These are phyloP conservation scores for Aspergillus piperis DNA, from an alignment of 2,329 filamentous ascomycete species.

Conservation along the genomic window DNA sequence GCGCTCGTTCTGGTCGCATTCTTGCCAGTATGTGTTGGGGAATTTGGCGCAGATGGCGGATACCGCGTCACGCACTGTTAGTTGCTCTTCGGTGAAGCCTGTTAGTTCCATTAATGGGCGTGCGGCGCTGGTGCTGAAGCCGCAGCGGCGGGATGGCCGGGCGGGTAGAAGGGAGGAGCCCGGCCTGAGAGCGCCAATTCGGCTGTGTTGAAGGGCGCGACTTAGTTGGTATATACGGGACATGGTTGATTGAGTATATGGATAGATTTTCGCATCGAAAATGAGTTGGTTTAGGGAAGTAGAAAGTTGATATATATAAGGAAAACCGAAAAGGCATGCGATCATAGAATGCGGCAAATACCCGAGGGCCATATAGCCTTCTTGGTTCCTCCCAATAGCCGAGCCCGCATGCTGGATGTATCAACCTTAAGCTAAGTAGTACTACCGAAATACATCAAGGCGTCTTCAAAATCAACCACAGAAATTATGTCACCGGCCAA, in stretches of 20 bases:
- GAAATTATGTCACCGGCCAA: neutral
- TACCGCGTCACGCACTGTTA: constrained; percentile 71
- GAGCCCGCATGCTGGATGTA: neutral
- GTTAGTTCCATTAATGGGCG: constrained; percentile 67
- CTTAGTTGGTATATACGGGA: constrained; percentile 2
- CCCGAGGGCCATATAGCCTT: neutral
- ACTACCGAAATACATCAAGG: neutral
- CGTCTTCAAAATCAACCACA: neutral
- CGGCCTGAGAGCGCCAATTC: neutral
- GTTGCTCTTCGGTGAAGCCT: constrained; percentile 71
- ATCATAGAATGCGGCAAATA: neutral
- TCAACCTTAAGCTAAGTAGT: neutral
- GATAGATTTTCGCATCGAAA: neutral
- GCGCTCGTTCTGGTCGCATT: constrained; percentile 67
- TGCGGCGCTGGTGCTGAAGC: constrained; percentile 37
- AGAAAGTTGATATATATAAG: neutral
- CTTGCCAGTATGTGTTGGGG: constrained; percentile 72
- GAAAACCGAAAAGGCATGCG: neutral
- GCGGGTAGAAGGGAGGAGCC: neutral
- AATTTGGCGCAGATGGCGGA: constrained; percentile 69
- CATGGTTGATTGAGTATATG: constrained; percentile 4
- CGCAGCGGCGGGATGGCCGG: neutral
- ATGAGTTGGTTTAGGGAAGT: neutral
- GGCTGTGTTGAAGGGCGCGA: neutral
- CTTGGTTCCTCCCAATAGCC: neutral